Base-by-base conservation (phyloP, 352 stramenopile genomes). In the Pythium plurisporium region DNA sequence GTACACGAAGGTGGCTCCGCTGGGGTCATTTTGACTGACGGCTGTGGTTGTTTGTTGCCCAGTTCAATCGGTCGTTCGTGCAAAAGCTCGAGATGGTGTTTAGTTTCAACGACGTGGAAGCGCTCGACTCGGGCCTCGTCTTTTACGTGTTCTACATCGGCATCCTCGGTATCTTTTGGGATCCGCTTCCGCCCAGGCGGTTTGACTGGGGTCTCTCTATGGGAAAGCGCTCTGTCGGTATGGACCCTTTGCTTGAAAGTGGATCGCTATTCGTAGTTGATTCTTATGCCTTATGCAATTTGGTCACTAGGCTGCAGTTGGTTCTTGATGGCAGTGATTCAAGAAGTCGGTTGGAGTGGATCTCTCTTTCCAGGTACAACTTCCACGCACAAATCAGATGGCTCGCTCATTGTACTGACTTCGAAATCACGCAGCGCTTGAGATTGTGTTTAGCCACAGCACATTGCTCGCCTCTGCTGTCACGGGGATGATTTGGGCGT, bases 81-180 rank as follows among this genome's bases (percentile, higher is more conserved):
- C 80, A 87, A 49, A 85, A 89, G 33, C 67, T 91, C 26, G 85
- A 94, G 58, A 87, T 89, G 71, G 80, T 93, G 15, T 94, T 94
- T 61, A 93, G 79, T 49, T 94, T 91, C 62, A 91, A 92, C 48
- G 80, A 94, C 67, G 79, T 89, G 25, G 85, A 94, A 15, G 85
- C 82, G 19, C 74, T 91, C 5, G 85, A 94, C 65, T 91, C 82
- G 12, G 85, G 85, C 1, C 62, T 94, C 37, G 85, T 94, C 17
- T 93, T 94, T 51, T 94, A 94, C 64, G 80, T 94, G 26, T 91
- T 94, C 56, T 94, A 94, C 64, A 87, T 87, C 23, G 71, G 62
- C 41, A 74, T 94, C 33, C 56, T 89, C 19, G 85, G 85, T 8
- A 89, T 94, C 42, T 88, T 90, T 64, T 94, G 85, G 85, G 85